Base-by-base conservation (phyloP, 768 basidiomycete species). In the Ramaria sp. region DNA sequence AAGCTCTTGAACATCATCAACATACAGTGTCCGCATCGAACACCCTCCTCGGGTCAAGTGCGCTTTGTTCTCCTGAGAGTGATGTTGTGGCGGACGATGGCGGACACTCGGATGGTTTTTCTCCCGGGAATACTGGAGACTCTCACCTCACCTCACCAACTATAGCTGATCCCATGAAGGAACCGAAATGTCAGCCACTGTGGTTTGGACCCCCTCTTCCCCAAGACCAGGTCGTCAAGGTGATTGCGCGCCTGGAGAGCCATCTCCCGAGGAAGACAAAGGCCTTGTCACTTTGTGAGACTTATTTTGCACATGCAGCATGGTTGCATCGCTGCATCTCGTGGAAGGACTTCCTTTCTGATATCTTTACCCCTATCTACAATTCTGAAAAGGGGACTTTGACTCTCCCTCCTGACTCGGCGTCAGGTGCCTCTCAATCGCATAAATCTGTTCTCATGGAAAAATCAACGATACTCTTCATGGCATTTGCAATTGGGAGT, bases 281-380 rank as follows among this genome's bases (percentile, higher is more conserved):
- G 1, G 81, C 81, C 0, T 64, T 66, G 43, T 73, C 78, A 30
- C 72, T 88, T 32, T 76, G 74, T 59, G 75, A 79, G n/a, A 71
- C 85, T 12, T 88, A 88, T 64, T 74, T 87, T 38, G 81, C 82
- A n/a, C 81, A 84, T 61, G 83, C 85, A 2, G 81, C 83, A 0
- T 88, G 86, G 86, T 85, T 87, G 63, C 86, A 85, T 56, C 81
- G 84, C 20, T 81, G 84, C 1, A 78, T 88, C 36, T 81, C 81
- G 2, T 70, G 73, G 42, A 70, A 69, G 15, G 85, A 88, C 57
- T 66, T 85, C 8, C 65, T 77, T n/a, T 78, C 72, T 7, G 58
- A 60, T 1, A 63, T 76, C 13, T 58, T 78, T 5, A 71, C 73
- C 12, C 50, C 58, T 5, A 64, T 78, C 1, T 79, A 78, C 50